Percentiles rank a stretch among this genome's conserved stretches.
phyloP scores from a whole-genome alignment of 192 early-diverging fungal species.

The Gonapodya prolifera region DNA sequence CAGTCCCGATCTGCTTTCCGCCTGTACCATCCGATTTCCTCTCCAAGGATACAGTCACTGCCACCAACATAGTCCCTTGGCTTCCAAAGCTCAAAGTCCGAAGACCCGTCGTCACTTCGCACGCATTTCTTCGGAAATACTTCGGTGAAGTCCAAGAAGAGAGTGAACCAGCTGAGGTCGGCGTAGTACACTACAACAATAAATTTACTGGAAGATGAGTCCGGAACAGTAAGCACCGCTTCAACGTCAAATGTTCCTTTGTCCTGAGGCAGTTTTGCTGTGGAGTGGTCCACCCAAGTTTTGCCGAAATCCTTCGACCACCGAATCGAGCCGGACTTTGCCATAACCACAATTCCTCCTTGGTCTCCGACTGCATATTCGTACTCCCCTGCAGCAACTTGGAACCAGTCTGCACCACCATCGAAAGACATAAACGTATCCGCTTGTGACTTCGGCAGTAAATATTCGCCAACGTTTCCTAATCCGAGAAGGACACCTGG shows the following conservation, averaged over 20 bases:
- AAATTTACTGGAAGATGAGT: slow-evolving; percentile 61
- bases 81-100: slow-evolving; percentile 66
- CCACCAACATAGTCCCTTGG: slow-evolving; percentile 29
- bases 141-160: slow-evolving; percentile 60
- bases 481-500: slow-evolving; percentile 85
- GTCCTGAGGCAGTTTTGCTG: background rate
- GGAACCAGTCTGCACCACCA: slow-evolving; percentile 66
- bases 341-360: slow-evolving; percentile 62
- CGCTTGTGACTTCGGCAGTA: slow-evolving; percentile 56
- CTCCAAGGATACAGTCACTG: slow-evolving; percentile 76
- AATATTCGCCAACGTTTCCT: slow-evolving; percentile 64
- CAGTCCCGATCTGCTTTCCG: slow-evolving; percentile 67
- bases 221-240: slow-evolving; percentile 53
- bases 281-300: slow-evolving; percentile 35
- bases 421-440: slow-evolving; percentile 81
- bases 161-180: slow-evolving; percentile 19
- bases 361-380: slow-evolving; percentile 77
- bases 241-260: slow-evolving; percentile 13
- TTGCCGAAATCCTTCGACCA: slow-evolving; percentile 71
- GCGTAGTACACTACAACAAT: slow-evolving; percentile 36
- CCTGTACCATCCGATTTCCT: slow-evolving; percentile 52
- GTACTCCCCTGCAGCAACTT: slow-evolving; percentile 52
- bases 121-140: slow-evolving; percentile 53
- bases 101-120: slow-evolving; percentile 30
- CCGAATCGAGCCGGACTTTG: slow-evolving; percentile 45